Evolutionary conservation across 345 rosid genomes (phyloP), one percentile per base, ranked within the genome.

Genomic region (Acer campestre): DNA sequence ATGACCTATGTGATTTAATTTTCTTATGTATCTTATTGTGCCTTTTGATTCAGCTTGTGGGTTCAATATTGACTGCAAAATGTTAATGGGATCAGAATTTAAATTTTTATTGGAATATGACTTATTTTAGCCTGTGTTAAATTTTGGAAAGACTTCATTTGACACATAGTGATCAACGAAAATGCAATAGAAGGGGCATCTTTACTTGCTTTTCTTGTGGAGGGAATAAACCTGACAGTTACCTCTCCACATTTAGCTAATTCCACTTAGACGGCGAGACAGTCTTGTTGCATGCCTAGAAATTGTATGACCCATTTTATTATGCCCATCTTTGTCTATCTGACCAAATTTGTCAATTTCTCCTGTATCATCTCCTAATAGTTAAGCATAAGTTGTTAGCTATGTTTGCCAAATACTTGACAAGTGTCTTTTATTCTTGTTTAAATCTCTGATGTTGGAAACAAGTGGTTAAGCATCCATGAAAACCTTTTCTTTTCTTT

Each of bases 131-230:
- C 31, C 11, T 38, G 22, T 22, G 58, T 35, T 75, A 17, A 67
- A 31, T 53, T 13, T 40, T 14, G 3, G 49, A 55, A 58, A 58
- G 66, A 76, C 73, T 17, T 23, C 25, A 40, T 8, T 42, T 68
- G 65, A 31, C 48, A 42, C 66, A 29, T 20, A 16, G 35, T 76
- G 58, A 67, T 53, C 65, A 38, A n/a, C 55, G 25, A 53, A 35
- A 53, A 20, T 38, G 23, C 35, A 46, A 63, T 74, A 18, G 58
- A 61, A 61, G 55, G 44, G 23, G 27, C 61, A 67, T 63, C 6
- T n/a, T 59, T 40, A 35, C 66, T 65, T 14, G 42, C 12, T 56
- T 66, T 75, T 75, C 55, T 51, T 10, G 70, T 51, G 71, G 70
- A 49, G 61, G 55, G 58, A 10, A 25, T n/a, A 64, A 68, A 55